Percentiles rank a stretch among this genome's conserved stretches.
Conservation (phyloP, 306 rosid species). For the Luffa aegyptiaca region DNA sequence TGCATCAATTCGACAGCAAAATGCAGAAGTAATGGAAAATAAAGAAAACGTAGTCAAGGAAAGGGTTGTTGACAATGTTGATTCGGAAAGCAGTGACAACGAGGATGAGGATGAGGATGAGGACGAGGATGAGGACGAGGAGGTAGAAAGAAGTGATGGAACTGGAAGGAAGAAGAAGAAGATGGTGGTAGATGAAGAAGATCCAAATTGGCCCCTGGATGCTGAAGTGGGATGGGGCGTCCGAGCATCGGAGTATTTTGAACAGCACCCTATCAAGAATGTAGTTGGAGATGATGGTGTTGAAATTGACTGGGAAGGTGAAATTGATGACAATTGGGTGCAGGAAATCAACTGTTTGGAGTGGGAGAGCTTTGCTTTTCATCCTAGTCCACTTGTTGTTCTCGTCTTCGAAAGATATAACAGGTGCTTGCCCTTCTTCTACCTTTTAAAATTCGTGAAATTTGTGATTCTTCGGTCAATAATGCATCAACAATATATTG, state of each 20-base stretch:
- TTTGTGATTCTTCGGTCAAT: not conserved
- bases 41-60: slow-evolving; percentile 44
- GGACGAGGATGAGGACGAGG: slow-evolving; percentile 5
- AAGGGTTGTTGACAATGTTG: slow-evolving; percentile 11
- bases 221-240: slow-evolving; percentile 92
- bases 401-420: slow-evolving; percentile 80
- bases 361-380: slow-evolving; percentile 94
- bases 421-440: slow-evolving; percentile 29
- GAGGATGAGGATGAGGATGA: slow-evolving; percentile 9
- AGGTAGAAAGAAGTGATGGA: slow-evolving; percentile 11
- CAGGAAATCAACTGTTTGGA: slow-evolving; percentile 90
- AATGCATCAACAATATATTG: not conserved
- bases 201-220: slow-evolving; percentile 75
- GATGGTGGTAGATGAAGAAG: slow-evolving; percentile 76
- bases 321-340: slow-evolving; percentile 80
- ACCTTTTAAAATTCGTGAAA: not conserved
- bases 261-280: slow-evolving; percentile 67
- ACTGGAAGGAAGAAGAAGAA: slow-evolving; percentile 23
- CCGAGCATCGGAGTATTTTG: slow-evolving; percentile 88
- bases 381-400: slow-evolving; percentile 86
- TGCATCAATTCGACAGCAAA: slow-evolving; percentile 45
- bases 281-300: slow-evolving; percentile 68
- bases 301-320: slow-evolving; percentile 95
- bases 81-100: slow-evolving; percentile 3
- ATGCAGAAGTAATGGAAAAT: slow-evolving; percentile 31